Base-by-base conservation (phyloP, 2,329 filamentous ascomycete species). In the Trichothecium roseum region DNA sequence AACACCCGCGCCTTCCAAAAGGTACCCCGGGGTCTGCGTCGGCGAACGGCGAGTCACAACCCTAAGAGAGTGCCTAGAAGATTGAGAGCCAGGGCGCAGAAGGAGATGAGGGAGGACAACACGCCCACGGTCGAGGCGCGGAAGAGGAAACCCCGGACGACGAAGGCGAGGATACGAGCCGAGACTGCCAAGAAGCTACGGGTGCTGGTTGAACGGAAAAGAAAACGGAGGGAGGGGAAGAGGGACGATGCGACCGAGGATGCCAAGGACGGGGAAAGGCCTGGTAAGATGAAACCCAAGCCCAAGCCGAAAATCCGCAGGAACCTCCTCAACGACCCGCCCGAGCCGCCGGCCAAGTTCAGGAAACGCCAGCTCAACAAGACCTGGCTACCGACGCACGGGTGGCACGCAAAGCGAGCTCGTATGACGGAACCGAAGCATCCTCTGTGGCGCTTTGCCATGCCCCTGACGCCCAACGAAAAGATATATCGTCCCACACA, bases 21-120 rank as follows among this genome's bases (percentile, higher is more conserved):
- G 46, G 83, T 98, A 5, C 91, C 91, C 2, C 75, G 86, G 45
- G 78, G 81, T 34, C 63, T 98, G 71, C 71, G 91, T 45, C 71
- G 91, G 44, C 72, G 91, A 47, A 94, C 89, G 0, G 91, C 89
- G 15, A 94, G 87, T 55, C 91, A 98, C 60, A 95, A 98, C 69
- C 83, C 84, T 26, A 94, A 89, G 60, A 75, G 82, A 42, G 81
- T 98, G 13, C 91, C 91, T 3, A 81, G 80, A 52, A 67, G 86
- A 42, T 60, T 96, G 50, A 73, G 82, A 37, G 62, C 62, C 28
- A 72, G 82, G 45, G 87, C 86, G 1, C 72, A 66, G 48, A 63
- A 59, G 42, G 74, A 93, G 69, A 93, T 94, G 78, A 66, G 67
- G 13, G 84, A 93, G 37, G 89, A 96, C 51, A 95, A 95, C 44